phyloP scores from a whole-genome alignment of 345 rosid genomes.

The Cardiospermum halicacabum region DNA sequence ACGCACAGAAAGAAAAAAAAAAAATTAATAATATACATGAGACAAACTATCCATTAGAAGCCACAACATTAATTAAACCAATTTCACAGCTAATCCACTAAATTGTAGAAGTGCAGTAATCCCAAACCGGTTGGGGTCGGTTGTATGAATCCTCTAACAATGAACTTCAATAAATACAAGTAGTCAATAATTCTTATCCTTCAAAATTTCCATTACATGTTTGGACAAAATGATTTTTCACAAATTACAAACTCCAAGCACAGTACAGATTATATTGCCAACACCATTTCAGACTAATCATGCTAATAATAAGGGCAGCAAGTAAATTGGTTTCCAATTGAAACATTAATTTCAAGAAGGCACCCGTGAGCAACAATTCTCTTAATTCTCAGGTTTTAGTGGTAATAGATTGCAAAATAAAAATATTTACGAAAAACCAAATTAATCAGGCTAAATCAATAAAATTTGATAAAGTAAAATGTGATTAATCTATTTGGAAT shows the following conservation, averaged over 20 bases:
- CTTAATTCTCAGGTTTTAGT: not conserved
- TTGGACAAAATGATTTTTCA: not conserved
- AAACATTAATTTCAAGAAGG: not conserved
- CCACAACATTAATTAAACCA: not conserved
- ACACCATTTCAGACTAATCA: not conserved
- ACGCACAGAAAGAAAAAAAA: slow-evolving; percentile 3
- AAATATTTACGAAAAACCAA: not conserved
- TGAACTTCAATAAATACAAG: no score
- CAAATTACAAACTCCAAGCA: not conserved
- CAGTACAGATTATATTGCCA: not conserved
- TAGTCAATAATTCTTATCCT: not conserved
- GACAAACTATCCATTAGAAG: not conserved
- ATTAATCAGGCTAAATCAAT: not conserved
- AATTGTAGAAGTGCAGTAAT: not conserved
- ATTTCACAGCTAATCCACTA: not conserved
- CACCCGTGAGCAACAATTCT: not conserved
- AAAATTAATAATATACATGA: not conserved
- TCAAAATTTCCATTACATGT: not conserved
- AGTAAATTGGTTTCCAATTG: not conserved
- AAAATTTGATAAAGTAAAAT: not conserved
- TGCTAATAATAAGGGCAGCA: not conserved
- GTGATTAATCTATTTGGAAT: not conserved
- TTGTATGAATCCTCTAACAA: no score
- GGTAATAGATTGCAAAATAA: not conserved
- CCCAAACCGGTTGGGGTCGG: no score